Conservation (phyloP, 495 filamentous ascomycete species). For the Hyphodiscus hymeniophilus region DNA sequence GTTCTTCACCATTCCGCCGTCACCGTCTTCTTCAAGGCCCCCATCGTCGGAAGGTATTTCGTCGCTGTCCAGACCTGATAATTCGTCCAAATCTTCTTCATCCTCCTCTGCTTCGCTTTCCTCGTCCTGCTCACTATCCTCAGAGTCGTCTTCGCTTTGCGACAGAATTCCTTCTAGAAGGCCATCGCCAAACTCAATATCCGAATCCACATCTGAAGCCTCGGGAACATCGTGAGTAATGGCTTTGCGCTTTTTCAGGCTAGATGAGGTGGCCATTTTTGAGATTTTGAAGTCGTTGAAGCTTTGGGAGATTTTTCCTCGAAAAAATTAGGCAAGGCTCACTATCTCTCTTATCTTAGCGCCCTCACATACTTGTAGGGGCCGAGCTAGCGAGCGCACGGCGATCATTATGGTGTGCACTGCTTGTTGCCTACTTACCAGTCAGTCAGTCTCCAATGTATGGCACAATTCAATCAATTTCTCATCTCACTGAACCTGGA, state of each 20-base stretch:
- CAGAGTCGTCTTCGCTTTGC: conserved; percentile 39
- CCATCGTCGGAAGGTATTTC: conserved; percentile 50
- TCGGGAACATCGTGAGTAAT: conserved; percentile 18
- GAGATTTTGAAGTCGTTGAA: conserved; percentile 3
- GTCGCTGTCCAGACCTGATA: conserved; percentile 46
- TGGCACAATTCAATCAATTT: conserved; percentile 9
- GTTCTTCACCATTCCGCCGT: conserved; percentile 21
- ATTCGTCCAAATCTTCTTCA: conserved; percentile 32
- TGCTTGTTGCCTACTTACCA: too few species aligned
- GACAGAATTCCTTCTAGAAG: conserved; percentile 60
- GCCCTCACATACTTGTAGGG: too few species aligned
- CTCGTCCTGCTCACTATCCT: conserved; percentile 33
- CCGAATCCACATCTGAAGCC: conserved; percentile 35
- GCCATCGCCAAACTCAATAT: conserved; percentile 56
- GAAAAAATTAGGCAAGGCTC: conserved; percentile 1
- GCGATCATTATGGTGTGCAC: too few species aligned
- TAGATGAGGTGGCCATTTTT: conserved; percentile 20
- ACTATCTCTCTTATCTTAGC: conserved; percentile 18
- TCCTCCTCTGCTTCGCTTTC: conserved; percentile 43
- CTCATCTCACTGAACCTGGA: conserved; percentile 11
- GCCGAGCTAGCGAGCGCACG: too few species aligned
- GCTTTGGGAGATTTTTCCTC: neutral
- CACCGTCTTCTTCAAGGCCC: conserved; percentile 11
- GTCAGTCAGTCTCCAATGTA: too few species aligned
- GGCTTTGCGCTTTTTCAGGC: conserved; percentile 24